Percentiles rank a stretch among this genome's conserved stretches.
Conservation (phyloP, 345 rosid genomes). For the Acer negundo region DNA sequence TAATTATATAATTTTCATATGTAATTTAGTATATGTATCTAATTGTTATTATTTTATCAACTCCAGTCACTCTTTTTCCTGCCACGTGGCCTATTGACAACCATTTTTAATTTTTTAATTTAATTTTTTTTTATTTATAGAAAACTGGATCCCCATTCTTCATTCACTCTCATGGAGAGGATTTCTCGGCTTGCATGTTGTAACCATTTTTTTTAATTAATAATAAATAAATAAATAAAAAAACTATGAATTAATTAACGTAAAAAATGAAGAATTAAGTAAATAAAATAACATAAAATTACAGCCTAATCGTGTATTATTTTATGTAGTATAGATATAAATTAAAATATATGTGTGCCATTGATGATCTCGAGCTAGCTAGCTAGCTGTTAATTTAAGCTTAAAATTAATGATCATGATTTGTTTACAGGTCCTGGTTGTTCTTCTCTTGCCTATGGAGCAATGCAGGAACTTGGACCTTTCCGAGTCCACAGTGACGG, state of each 20-base stretch:
- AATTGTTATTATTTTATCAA: not conserved
- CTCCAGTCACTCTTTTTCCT: not conserved
- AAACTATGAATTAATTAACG: not conserved
- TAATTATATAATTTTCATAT: not conserved
- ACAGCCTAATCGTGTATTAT: not conserved
- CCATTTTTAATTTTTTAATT: too few species aligned
- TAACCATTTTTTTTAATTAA: not conserved
- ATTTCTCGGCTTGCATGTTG: constrained; percentile 30
- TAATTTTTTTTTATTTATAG: not conserved
- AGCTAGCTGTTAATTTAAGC: not conserved
- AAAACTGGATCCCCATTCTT: constrained; percentile 15
- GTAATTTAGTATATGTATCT: not conserved
- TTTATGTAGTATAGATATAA: not conserved
- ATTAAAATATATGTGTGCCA: not conserved
- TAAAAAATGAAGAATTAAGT: not conserved
- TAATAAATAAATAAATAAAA: too few species aligned
- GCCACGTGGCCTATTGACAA: not conserved
- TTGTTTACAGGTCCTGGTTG: constrained; percentile 64
- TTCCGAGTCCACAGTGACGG: constrained; percentile 61
- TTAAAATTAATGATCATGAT: not conserved
- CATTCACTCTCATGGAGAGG: constrained; percentile 29
- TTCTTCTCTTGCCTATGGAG: constrained; percentile 59
- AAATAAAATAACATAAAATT: not conserved
- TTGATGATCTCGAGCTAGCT: not conserved
- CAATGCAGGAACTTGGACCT: constrained; percentile 61